Evolutionary conservation across 371 early-diverging fungal species (phyloP).

Genomic region (Circinella minor): DNA sequence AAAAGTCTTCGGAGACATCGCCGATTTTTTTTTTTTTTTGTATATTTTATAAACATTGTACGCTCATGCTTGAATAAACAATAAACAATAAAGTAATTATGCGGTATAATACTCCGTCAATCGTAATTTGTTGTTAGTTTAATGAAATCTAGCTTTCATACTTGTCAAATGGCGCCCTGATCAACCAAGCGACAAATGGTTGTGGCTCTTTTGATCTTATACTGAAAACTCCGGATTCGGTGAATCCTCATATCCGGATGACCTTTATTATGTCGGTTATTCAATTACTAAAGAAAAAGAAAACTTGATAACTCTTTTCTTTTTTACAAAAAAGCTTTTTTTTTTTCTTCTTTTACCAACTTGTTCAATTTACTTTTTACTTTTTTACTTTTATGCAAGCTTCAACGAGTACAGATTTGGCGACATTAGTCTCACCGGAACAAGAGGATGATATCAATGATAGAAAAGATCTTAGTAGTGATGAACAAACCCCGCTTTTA

Average conservation of each 20-base stretch:
- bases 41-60: too few species aligned
- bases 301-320: background rate
- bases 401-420: background rate
- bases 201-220: too few species aligned
- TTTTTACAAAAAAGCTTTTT: background rate
- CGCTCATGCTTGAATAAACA: too few species aligned
- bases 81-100: too few species aligned
- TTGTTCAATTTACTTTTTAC: background rate
- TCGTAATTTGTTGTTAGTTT: too few species aligned
- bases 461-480: background rate
- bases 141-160: too few species aligned
- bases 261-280: background rate
- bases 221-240: background rate
- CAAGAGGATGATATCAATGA: background rate
- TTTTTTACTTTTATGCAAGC: constrained; percentile 8
- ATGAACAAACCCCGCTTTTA: constrained; percentile 8
- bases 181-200: too few species aligned
- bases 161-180: too few species aligned
- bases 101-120: too few species aligned
- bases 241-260: background rate
- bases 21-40: too few species aligned
- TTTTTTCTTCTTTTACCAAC: background rate
- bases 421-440: background rate
- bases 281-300: background rate
- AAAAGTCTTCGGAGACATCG: too few species aligned